phyloP scores from a whole-genome alignment of 257 asterid species.

The Fraxinus pennsylvanica region DNA sequence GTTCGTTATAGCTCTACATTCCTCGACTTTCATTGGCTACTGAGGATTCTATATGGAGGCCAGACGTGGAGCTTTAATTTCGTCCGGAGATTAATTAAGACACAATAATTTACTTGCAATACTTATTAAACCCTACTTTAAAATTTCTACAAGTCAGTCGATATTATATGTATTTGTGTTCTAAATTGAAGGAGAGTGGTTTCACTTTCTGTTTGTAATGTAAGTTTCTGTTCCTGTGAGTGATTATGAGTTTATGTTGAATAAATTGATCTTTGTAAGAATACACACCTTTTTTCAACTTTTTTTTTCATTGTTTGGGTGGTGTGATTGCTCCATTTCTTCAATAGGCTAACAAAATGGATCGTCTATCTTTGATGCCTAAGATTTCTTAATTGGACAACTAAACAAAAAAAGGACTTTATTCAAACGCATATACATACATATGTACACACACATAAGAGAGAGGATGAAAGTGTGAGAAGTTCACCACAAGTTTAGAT shows the following conservation, averaged over 20 bases:
- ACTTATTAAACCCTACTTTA: background rate
- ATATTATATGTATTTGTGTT: background rate
- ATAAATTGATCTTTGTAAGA: background rate
- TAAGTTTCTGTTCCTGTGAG: background rate
- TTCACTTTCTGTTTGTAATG: background rate
- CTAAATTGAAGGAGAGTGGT: background rate
- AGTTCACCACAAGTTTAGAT: too few species aligned
- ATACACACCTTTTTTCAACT: background rate
- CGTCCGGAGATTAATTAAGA: background rate
- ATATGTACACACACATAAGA: too few species aligned
- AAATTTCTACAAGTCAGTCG: background rate
- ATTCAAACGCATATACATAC: too few species aligned
- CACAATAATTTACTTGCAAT: background rate
- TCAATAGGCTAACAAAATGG: background rate
- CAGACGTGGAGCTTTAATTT: background rate
- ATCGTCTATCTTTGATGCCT: background rate
- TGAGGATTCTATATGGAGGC: background rate
- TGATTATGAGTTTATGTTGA: background rate
- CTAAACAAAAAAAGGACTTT: too few species aligned
- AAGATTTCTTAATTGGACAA: too few species aligned
- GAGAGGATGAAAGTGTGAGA: too few species aligned
- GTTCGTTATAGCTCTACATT: constrained; percentile 41
- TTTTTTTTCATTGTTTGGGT: background rate
- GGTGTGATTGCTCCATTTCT: background rate
- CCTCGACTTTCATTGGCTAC: constrained; percentile 32